Percentiles rank a stretch among this genome's conserved stretches.
Conservation (phyloP, 805 yeast species). For the Priceomyces fermenticarens region DNA sequence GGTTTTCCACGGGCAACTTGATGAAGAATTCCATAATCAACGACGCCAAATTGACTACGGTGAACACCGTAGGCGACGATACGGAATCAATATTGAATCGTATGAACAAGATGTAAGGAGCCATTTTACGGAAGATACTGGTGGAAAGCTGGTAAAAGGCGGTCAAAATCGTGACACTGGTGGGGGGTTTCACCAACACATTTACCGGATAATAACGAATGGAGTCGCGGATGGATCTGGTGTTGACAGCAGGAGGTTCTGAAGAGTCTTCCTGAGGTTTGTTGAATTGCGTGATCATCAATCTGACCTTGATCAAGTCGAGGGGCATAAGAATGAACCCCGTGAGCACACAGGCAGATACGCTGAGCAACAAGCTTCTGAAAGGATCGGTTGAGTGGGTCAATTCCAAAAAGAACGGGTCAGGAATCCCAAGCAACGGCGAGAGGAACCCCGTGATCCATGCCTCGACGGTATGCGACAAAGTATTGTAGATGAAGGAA, state of each 20-base stretch:
- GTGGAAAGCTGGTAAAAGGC: conserved; percentile 59
- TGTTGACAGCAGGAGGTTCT: conserved; percentile 16
- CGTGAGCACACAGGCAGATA: conserved; percentile 69
- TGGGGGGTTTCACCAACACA: conserved; percentile 57
- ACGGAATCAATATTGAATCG: conserved; percentile 64
- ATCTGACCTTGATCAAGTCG: conserved; percentile 73
- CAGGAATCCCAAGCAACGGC: conserved; percentile 79
- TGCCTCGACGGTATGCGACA: conserved; percentile 75
- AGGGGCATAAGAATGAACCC: conserved; percentile 75
- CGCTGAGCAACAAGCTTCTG: conserved; percentile 62
- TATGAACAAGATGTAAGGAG: conserved; percentile 62
- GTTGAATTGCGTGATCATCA: conserved; percentile 67
- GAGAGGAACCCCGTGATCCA: conserved; percentile 90
- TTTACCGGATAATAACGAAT: conserved; percentile 55
- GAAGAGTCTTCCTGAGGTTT: conserved; percentile 12
- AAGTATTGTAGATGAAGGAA: conserved; percentile 71
- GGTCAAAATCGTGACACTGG: conserved; percentile 41
- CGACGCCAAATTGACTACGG: conserved; percentile 56
- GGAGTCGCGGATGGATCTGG: conserved; percentile 71
- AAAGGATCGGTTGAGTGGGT: conserved; percentile 77
- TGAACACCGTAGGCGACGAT: conserved; percentile 59
- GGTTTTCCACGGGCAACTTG: conserved; percentile 82
- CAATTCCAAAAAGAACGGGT: conserved; percentile 81
- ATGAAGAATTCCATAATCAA: conserved; percentile 67
- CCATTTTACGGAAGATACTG: conserved; percentile 58